Conservation (phyloP, 192 early-diverging fungal species). For the Pilobolus umbonatus region DNA sequence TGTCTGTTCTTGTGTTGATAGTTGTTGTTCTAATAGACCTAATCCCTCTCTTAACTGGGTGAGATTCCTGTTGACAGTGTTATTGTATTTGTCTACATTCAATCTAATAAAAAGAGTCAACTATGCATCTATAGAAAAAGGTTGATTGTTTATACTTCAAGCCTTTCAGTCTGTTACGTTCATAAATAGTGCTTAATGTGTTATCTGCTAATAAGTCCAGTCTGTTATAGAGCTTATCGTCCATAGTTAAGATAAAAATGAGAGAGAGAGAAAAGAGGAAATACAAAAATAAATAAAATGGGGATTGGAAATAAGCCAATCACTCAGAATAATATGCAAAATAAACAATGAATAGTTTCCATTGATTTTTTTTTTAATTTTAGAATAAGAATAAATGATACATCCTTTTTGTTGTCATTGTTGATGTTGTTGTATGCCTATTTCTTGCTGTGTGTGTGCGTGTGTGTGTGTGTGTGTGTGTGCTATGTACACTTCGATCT, state of each 20-base stretch:
- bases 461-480: too few species aligned
- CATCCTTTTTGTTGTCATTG: too few species aligned
- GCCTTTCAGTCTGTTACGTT: constrained; percentile 49
- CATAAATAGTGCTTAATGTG: constrained; percentile 47
- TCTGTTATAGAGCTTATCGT: constrained; percentile 30
- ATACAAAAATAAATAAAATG: too few species aligned
- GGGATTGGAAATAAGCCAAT: too few species aligned
- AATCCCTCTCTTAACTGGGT: constrained; percentile 47
- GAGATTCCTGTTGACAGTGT: constrained; percentile 49
- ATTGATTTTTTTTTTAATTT: too few species aligned
- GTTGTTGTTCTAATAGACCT: constrained; percentile 44
- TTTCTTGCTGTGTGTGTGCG: too few species aligned
- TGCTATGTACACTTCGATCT: too few species aligned
- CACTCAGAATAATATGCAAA: too few species aligned
- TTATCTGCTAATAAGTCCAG: constrained; percentile 54
- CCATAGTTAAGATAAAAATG: constrained; percentile 17
- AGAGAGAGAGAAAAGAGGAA: too few species aligned
- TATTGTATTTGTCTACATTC: constrained; percentile 46
- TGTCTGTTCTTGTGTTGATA: constrained; percentile 52
- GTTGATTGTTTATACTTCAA: not conserved
- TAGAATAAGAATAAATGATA: too few species aligned
- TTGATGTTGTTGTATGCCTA: too few species aligned
- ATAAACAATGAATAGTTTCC: too few species aligned
- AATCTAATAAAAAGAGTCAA: constrained; percentile 34
- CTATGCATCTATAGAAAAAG: not conserved